Conservation (phyloP, 768 basidiomycete species). For the Filobasidium wieringae region DNA sequence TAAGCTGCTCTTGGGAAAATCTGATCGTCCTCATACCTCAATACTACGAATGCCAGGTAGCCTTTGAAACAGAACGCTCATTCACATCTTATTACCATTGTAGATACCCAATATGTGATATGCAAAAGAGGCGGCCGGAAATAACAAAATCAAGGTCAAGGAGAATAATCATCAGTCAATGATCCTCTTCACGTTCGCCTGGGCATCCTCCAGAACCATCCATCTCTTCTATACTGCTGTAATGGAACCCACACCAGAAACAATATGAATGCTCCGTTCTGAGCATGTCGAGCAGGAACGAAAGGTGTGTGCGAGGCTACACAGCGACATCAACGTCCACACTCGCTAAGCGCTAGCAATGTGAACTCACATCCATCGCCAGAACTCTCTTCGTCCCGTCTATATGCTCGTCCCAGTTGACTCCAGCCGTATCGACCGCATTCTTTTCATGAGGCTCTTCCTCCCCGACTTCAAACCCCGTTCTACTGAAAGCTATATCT, state of each 20-base stretch:
- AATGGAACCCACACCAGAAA: conserved; percentile 35
- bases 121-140: no score
- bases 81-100: no score
- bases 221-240: conserved; percentile 30
- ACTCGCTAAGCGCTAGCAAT: not conserved
- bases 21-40: no score
- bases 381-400: conserved; percentile 31
- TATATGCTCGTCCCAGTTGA: conserved; percentile 25
- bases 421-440: not conserved
- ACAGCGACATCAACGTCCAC: not conserved
- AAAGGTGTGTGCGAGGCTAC: conserved; percentile 26
- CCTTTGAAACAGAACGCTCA: no score
- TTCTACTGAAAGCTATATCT: not conserved
- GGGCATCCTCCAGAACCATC: conserved; percentile 36
- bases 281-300: conserved; percentile 27
- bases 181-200: conserved; percentile 36
- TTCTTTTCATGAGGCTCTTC: not conserved
- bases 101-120: no score
- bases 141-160: not conserved
- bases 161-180: conserved; percentile 14
- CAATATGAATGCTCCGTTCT: conserved; percentile 34
- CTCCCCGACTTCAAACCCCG: not conserved
- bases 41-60: no score
- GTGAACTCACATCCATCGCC: conserved; percentile 34
- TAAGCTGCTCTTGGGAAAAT: no score